Evolutionary conservation across 2,329 filamentous ascomycete species (phyloP), one percentile per base, ranked within the genome.

Genomic region (Botrytis cinerea): DNA sequence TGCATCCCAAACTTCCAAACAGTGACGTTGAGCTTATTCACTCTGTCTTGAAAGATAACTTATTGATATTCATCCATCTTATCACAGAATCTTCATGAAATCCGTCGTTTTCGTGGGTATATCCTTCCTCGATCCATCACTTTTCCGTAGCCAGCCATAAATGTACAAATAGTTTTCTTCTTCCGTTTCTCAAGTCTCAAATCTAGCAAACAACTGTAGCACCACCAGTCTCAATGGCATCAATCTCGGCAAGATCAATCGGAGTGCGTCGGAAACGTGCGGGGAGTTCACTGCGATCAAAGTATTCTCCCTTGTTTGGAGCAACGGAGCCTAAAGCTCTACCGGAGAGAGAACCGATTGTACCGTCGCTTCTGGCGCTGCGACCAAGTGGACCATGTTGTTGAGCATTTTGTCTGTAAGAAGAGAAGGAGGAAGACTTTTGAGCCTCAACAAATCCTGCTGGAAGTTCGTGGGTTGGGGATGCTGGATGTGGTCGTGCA

Each of bases 221-320:
- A 73, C 96, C 96, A 72, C 95, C 96, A 73, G 93, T 96, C 89
- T 98, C 94, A 80, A 99, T 89, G 35, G 94, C 95, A 83, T 98
- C 96, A 75, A 99, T 99, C 88, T 99, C 96, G 61, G 91, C 90
- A 78, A 91, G 84, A 54, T 89, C 91, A 84, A 95, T 92, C 20
- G 90, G 88, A 67, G 89, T 85, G 77, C 94, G 89, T 80, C 91
- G 90, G 88, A 98, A 99, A 79, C 95, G 90, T 76, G 86, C 82
- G 28, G 96, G 95, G 38, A 99, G 90, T 84, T 99, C 93, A 78
- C 90, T 93, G 78, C 94, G 90, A 83, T 98, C 96, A 82, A 97
- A 98, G 83, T 88, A 94, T 82, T 93, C 85, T 78, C 95, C 95
- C 80, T 89, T 84, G 74, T 87, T 87, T 54, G 95, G 87, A 77